Conservation (phyloP, 2,329 filamentous ascomycete genomes). For the Trichoderma gracile region DNA sequence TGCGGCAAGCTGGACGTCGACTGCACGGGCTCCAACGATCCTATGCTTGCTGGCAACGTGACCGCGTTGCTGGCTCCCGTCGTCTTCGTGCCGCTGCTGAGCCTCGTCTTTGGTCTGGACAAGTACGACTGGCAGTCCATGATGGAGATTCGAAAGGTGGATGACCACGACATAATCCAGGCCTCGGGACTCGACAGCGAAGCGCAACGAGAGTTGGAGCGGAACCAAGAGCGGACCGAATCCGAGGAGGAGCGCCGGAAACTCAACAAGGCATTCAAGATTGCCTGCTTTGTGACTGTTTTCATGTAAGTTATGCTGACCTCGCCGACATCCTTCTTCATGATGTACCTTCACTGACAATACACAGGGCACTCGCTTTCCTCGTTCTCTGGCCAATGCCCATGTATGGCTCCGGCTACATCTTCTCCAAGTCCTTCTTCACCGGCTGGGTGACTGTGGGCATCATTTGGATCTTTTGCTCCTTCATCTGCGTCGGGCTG, state of each 20-base stretch:
- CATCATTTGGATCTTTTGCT: constrained; percentile 73
- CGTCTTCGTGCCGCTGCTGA: constrained; percentile 74
- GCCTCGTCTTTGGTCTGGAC: constrained; percentile 58
- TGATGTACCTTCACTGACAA: neutral
- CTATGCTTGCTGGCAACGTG: constrained; percentile 87
- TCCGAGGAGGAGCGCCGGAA: constrained; percentile 51
- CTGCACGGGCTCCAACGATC: constrained; percentile 78
- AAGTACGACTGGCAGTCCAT: constrained; percentile 88
- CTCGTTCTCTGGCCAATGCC: constrained; percentile 90
- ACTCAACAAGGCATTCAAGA: constrained; percentile 55
- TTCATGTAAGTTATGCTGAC: constrained; percentile 39
- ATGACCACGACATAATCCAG: constrained; percentile 71
- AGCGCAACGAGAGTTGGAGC: constrained; percentile 30
- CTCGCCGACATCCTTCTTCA: no score
- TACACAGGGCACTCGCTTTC: constrained; percentile 60
- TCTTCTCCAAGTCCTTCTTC: constrained; percentile 63
- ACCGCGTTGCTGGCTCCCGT: constrained; percentile 76
- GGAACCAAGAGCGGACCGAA: constrained; percentile 35
- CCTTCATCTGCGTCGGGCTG: constrained; percentile 70
- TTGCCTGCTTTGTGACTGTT: constrained; percentile 42
- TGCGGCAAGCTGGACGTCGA: constrained; percentile 68
- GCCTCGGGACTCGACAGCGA: constrained; percentile 53
- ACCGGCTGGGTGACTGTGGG: constrained; percentile 72
- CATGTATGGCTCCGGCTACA: constrained; percentile 79
- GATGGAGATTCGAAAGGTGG: constrained; percentile 73